Conservation (phyloP, 169 alveolate species). For the Eimeria maxima region DNA sequence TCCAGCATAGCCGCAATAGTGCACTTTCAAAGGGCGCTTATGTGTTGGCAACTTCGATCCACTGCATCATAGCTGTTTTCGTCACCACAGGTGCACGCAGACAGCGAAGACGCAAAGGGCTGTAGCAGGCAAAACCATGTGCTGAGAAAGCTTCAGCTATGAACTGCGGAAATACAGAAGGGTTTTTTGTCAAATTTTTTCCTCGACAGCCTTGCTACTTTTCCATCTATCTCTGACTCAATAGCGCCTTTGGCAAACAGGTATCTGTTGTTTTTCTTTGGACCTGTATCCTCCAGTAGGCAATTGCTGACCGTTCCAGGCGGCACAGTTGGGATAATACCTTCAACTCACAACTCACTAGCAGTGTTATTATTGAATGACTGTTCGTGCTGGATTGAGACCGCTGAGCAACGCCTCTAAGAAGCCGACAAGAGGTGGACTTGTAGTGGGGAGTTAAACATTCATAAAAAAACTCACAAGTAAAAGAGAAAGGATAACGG, state of each 20-base stretch:
- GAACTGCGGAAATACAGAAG: not conserved
- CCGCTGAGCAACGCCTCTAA: not conserved
- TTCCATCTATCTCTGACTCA: not conserved
- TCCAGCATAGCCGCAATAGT: not conserved
- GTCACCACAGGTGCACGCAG: constrained; percentile 31
- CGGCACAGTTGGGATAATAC: not conserved
- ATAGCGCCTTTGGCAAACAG: not conserved
- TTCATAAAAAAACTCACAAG: not conserved
- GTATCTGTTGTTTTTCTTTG: not conserved
- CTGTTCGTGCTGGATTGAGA: not conserved
- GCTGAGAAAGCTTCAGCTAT: not conserved
- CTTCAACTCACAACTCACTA: not conserved
- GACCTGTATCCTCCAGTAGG: not conserved
- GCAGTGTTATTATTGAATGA: not conserved
- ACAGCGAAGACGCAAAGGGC: not conserved
- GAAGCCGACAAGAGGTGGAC: not conserved
- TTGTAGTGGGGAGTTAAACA: not conserved
- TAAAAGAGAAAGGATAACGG: not conserved
- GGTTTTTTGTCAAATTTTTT: not conserved
- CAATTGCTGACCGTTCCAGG: not conserved
- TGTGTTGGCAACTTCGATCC: not conserved
- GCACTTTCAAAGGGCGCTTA: not conserved
- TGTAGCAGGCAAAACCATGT: constrained; percentile 3
- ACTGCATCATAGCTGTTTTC: not conserved
- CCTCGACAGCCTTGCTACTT: not conserved